Evolutionary conservation across 2,329 filamentous ascomycete species (phyloP), one percentile per base, ranked within the genome.

Genomic region (Aspergillus carbonarius): DNA sequence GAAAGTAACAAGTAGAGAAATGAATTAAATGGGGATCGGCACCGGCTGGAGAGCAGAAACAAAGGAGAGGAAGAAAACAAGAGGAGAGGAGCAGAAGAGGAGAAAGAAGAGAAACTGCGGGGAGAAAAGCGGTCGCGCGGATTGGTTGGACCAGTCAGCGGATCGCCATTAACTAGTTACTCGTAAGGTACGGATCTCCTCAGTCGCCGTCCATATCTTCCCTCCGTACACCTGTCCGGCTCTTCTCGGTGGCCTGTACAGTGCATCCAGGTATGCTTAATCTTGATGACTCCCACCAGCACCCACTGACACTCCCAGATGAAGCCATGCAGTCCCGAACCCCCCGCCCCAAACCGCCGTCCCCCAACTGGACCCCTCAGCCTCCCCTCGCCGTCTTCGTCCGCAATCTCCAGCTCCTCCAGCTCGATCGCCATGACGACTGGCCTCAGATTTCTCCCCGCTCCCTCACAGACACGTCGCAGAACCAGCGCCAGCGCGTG

Each of bases 401-500:
- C 54, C 92, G 88, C 35, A 96, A 96, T 71, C 76, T 97, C 40
- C 89, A 88, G 39, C 84, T 98, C 3, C 82, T 99, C 25, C 86
- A 96, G 68, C 83, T 98, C 30, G 90, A 96, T 68, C 78, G 83
- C 51, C 83, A 83, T 0, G 79, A 85, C 0, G 92, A 96, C 76
- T 97, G 93, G 90, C 93, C 93, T 0, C 82, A 78, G 17, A 89
- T 97, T 57, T 87, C 85, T 1, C 72, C 82, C 0, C 81, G 88
- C 51, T 90, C 89, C 2, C 91, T 98, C 70, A 85, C 85, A 3
- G 84, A 90, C 67, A 83, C 83, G 0, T 82, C 83, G 49, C 87
- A 88, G 62, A 90, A 90, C 54, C 89, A 93, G 74, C 95, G 93
- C 76, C 89, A 88, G 74, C 86, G 93, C 54, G 87, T 96, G 37